These are phyloP conservation scores for Tetrapisispora iriomotensis DNA, from an alignment of 805 yeast species.

Conservation along the genomic window DNA sequence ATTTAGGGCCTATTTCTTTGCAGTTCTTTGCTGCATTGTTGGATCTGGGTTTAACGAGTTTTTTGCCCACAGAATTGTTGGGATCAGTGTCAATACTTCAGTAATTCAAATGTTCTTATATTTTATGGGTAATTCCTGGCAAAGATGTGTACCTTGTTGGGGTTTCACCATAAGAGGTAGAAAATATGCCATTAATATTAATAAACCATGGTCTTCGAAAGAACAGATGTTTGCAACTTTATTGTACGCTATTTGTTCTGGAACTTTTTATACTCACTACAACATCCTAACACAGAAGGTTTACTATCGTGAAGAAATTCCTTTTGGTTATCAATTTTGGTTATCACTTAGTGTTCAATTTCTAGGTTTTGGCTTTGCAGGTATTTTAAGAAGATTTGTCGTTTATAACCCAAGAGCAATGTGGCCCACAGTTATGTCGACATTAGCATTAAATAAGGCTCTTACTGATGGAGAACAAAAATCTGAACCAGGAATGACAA, in stretches of 20 bases:
- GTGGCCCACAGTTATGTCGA: slow-evolving; percentile 46
- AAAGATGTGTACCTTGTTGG: slow-evolving; percentile 37
- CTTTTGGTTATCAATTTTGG: slow-evolving; percentile 44
- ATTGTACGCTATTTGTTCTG: slow-evolving; percentile 32
- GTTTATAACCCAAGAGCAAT: slow-evolving; percentile 43
- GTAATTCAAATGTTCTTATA: slow-evolving; percentile 39
- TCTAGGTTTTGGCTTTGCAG: slow-evolving; percentile 60
- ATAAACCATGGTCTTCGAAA: slow-evolving; percentile 48
- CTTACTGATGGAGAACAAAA: slow-evolving; percentile 30
- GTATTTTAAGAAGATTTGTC: slow-evolving; percentile 47
- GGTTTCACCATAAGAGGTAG: slow-evolving; percentile 33
- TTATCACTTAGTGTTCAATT: slow-evolving; percentile 48
- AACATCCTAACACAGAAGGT: slow-evolving; percentile 31
- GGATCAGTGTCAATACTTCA: slow-evolving; percentile 35
- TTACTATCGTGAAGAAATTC: slow-evolving; percentile 25
- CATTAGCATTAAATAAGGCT: slow-evolving; percentile 40
- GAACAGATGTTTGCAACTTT: slow-evolving; percentile 58
- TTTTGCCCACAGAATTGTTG: slow-evolving; percentile 46
- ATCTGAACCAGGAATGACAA: slow-evolving; percentile 29
- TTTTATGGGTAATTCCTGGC: slow-evolving; percentile 37
- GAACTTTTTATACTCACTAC: slow-evolving; percentile 29
- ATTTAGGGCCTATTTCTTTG: slow-evolving; percentile 32
- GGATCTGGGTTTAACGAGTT: slow-evolving; percentile 49
- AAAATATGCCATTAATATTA: slow-evolving; percentile 42
- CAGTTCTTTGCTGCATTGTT: slow-evolving; percentile 38